Conservation (phyloP, 1,284 basidiomycete genomes). For the Hymenochaete sp. region DNA sequence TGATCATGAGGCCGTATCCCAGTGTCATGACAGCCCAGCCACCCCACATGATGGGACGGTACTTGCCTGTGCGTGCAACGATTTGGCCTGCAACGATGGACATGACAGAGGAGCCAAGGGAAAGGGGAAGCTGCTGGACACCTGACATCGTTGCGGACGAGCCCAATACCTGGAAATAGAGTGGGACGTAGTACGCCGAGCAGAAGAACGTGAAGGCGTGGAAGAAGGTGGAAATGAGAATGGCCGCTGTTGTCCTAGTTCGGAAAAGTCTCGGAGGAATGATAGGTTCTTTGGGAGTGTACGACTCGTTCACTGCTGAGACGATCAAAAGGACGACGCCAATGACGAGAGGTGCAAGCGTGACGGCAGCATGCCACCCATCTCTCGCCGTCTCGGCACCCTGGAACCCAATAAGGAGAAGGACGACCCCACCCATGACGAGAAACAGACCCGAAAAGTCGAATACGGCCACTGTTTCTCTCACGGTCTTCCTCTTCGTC, state of each 20-base stretch:
- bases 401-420: slow-evolving; percentile 37
- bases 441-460: slow-evolving; percentile 41
- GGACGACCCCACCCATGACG: slow-evolving; percentile 37
- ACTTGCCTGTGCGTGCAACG: slow-evolving; percentile 12
- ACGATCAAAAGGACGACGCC: slow-evolving; percentile 35
- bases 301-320: slow-evolving; percentile 37
- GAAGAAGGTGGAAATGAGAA: slow-evolving; percentile 32
- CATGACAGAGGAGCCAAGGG: slow-evolving; percentile 27
- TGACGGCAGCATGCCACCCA: slow-evolving; percentile 25
- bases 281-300: slow-evolving; percentile 43
- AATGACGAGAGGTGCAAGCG: slow-evolving; percentile 41
- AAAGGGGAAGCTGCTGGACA: slow-evolving; percentile 37
- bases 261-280: slow-evolving; percentile 41
- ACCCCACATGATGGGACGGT: slow-evolving; percentile 19
- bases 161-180: slow-evolving; percentile 38
- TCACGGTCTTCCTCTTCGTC: slow-evolving; percentile 25
- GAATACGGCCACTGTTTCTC: slow-evolving; percentile 32
- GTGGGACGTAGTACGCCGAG: slow-evolving; percentile 26
- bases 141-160: slow-evolving; percentile 36
- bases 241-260: slow-evolving; percentile 36
- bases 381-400: slow-evolving; percentile 25
- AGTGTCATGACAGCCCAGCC: slow-evolving; percentile 26
- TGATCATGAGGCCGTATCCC: slow-evolving; percentile 31
- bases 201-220: slow-evolving; percentile 35
- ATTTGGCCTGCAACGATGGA: slow-evolving; percentile 12